A percentile compares a stretch with the other conserved stretches of the same genome.
These are phyloP conservation scores for Naganishia albida DNA, from an alignment of 1,284 basidiomycete species.

Conservation along the genomic window DNA sequence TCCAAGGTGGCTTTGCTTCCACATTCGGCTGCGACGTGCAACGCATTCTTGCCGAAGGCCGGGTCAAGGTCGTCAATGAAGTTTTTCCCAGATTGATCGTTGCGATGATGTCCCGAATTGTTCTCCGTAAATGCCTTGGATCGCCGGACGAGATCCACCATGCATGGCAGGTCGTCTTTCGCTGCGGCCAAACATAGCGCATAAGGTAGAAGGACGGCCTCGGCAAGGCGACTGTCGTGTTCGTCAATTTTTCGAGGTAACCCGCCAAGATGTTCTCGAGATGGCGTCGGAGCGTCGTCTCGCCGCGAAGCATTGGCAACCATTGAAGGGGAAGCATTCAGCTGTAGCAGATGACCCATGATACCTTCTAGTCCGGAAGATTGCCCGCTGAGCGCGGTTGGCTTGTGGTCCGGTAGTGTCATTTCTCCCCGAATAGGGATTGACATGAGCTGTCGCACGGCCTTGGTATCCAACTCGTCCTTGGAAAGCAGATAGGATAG, in stretches of 20 bases:
- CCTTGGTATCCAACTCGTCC: conserved; percentile 62
- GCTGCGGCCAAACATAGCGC: conserved; percentile 75
- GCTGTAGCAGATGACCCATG: conserved; percentile 66
- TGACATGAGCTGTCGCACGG: conserved; percentile 75
- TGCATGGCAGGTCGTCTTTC: conserved; percentile 63
- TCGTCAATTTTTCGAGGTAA: conserved; percentile 76
- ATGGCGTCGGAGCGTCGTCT: neutral
- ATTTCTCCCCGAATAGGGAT: conserved; percentile 84
- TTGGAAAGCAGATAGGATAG: conserved; percentile 86
- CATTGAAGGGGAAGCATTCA: conserved; percentile 55
- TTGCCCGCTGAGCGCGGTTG: conserved; percentile 51
- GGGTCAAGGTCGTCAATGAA: conserved; percentile 65
- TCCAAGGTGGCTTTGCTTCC: conserved; percentile 63
- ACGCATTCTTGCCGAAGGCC: conserved; percentile 69
- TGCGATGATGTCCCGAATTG: conserved; percentile 12
- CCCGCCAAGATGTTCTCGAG: conserved; percentile 54
- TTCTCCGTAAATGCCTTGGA: conserved; percentile 7
- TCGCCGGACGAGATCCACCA: conserved; percentile 59
- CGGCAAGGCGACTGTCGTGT: conserved; percentile 66
- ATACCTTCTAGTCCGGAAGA: conserved; percentile 63
- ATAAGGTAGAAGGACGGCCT: conserved; percentile 69
- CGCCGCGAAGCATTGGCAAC: conserved; percentile 39
- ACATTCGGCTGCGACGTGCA: conserved; percentile 77
- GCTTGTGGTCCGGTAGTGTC: conserved; percentile 57
- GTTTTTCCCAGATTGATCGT: conserved; percentile 30